A percentile compares a stretch with the other conserved stretches of the same genome.
Conservation (phyloP, 495 filamentous ascomycete genomes). For the Neurospora sp. region DNA sequence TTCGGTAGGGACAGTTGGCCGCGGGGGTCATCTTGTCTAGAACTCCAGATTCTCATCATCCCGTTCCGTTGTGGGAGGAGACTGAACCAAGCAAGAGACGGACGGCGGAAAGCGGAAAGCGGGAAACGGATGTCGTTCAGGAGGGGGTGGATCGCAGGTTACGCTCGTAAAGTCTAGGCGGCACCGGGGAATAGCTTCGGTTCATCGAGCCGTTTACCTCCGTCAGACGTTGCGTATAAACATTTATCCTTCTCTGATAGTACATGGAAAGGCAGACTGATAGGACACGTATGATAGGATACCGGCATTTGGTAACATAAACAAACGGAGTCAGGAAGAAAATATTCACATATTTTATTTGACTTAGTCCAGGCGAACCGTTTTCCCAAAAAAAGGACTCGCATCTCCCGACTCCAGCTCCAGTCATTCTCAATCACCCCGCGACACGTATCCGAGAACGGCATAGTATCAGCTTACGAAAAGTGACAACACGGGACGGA, state of each 20-base stretch:
- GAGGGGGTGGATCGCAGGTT: neutral
- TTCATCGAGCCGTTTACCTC: neutral
- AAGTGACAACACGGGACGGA: neutral
- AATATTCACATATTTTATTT: too few relatives aligned
- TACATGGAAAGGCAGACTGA: neutral
- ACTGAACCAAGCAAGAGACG: too few relatives aligned
- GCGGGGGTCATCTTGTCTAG: neutral
- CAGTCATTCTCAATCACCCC: neutral
- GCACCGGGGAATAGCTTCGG: neutral
- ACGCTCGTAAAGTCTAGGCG: neutral
- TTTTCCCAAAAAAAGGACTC: neutral
- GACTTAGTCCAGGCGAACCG: neutral
- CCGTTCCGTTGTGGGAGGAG: too few relatives aligned
- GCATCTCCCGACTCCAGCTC: neutral
- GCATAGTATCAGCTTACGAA: neutral
- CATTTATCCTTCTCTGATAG: neutral
- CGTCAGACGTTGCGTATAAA: neutral
- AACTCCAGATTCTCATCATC: neutral
- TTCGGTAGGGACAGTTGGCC: neutral
- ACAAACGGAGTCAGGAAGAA: neutral
- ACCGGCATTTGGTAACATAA: neutral
- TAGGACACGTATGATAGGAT: too few relatives aligned
- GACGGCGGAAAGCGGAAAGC: neutral
- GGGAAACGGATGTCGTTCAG: neutral
- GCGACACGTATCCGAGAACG: neutral